Percentiles rank a stretch among this genome's conserved stretches.
Conservation (phyloP, 495 filamentous ascomycete genomes). For the Tuber indicum region DNA sequence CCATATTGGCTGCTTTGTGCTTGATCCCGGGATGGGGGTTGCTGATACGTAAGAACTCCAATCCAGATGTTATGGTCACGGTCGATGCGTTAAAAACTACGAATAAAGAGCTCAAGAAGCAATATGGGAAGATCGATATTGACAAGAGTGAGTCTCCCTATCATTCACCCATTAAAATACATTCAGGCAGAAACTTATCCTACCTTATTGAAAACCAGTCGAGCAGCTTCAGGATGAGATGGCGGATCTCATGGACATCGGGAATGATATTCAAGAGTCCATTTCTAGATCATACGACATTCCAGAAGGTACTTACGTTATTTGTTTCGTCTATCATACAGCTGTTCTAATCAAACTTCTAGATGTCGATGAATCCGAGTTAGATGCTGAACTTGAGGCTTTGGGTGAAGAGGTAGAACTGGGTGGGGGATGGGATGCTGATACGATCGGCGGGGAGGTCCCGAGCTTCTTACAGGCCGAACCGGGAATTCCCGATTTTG, state of each 20-base stretch:
- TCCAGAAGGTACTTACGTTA: constrained; percentile 56
- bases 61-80: constrained; percentile 79
- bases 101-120: constrained; percentile 85
- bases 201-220: constrained; percentile 43
- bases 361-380: constrained; percentile 94
- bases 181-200: constrained; percentile 13
- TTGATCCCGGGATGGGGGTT: constrained; percentile 17
- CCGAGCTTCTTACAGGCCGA: constrained; percentile 89
- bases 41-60: constrained; percentile 32
- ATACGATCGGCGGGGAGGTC: constrained; percentile 55
- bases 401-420: constrained; percentile 85
- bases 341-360: constrained; percentile 7
- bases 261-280: constrained; percentile 97
- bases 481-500: constrained; percentile 65
- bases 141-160: constrained; percentile 59
- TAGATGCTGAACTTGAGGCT: constrained; percentile 94
- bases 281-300: constrained; percentile 90
- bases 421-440: constrained; percentile 50
- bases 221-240: constrained; percentile 98
- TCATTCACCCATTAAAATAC: not conserved
- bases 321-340: not conserved
- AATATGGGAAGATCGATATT: constrained; percentile 94
- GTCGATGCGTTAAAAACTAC: constrained; percentile 96
- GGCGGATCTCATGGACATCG: constrained; percentile 94
- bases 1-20: constrained; percentile 14